phyloP scores from a whole-genome alignment of 257 asterid species.

The Solanum chmielewskii region DNA sequence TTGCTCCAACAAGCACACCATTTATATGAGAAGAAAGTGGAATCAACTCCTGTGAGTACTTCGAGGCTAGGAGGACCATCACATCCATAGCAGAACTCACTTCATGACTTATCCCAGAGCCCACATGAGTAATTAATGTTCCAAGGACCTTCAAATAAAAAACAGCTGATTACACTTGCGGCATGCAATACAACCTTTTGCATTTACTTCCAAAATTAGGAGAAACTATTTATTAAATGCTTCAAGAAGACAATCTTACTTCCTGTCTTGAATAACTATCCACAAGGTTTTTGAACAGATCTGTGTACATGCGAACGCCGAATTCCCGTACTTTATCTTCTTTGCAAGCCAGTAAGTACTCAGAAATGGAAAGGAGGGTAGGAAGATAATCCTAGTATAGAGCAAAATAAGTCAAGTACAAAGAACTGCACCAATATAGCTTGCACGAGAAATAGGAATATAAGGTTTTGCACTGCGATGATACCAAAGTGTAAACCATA shows the following conservation, averaged over 20 bases:
- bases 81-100: constrained; percentile 70
- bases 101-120: constrained; percentile 68
- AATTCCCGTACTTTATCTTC: constrained; percentile 55
- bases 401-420: constrained; percentile 8
- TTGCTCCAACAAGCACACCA: constrained; percentile 26
- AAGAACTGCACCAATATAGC: neutral
- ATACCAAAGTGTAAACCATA: constrained; percentile 9
- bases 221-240: neutral
- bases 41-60: constrained; percentile 57
- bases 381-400: constrained; percentile 59
- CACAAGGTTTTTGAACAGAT: constrained; percentile 53
- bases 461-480: neutral
- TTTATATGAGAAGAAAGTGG: constrained; percentile 61
- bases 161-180: neutral
- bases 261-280: constrained; percentile 75
- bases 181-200: constrained; percentile 6
- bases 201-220: neutral
- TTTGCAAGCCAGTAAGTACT: constrained; percentile 68
- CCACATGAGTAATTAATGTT: constrained; percentile 72
- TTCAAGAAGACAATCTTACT: constrained; percentile 34
- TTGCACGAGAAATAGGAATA: neutral
- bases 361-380: constrained; percentile 57
- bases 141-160: constrained; percentile 55
- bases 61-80: constrained; percentile 52
- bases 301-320: constrained; percentile 58